phyloP scores from a whole-genome alignment of 2,329 filamentous ascomycete genomes.

The Ambrosiella cleistominuta region DNA sequence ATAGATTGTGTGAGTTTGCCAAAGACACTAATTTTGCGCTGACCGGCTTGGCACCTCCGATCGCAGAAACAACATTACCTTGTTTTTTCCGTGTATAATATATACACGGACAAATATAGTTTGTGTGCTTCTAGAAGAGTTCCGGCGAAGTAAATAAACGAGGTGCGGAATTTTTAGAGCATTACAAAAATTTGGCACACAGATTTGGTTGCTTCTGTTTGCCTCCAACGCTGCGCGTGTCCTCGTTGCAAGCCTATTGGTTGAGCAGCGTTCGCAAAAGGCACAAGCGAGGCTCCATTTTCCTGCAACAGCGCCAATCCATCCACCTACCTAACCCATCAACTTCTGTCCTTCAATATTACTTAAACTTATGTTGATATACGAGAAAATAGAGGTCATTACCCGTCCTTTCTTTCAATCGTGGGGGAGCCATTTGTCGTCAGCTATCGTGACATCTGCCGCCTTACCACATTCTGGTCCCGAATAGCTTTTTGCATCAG shows the following conservation, averaged over 20 bases:
- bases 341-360: not conserved
- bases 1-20: too few relatives aligned
- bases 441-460: not conserved
- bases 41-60: too few relatives aligned
- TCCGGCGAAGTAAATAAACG: not conserved
- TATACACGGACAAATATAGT: not conserved
- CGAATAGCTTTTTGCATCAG: not conserved
- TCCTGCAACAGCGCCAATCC: conserved; percentile 10
- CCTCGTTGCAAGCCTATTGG: conserved; percentile 1
- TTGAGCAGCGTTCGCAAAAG: not conserved
- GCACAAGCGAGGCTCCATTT: conserved; percentile 12
- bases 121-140: not conserved
- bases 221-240: not conserved
- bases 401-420: conserved; percentile 1
- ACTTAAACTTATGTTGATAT: not conserved
- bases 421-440: not conserved
- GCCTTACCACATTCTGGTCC: not conserved
- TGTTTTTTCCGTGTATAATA: not conserved
- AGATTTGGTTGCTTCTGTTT: not conserved
- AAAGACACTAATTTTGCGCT: too few relatives aligned
- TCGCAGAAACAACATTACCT: not conserved
- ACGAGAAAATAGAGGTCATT: conserved; percentile 3
- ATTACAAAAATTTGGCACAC: not conserved
- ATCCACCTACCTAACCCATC: not conserved
- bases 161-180: not conserved